These are phyloP conservation scores for Phialophora verrucosa DNA, from an alignment of 2,329 filamentous ascomycete genomes.

Conservation along the genomic window DNA sequence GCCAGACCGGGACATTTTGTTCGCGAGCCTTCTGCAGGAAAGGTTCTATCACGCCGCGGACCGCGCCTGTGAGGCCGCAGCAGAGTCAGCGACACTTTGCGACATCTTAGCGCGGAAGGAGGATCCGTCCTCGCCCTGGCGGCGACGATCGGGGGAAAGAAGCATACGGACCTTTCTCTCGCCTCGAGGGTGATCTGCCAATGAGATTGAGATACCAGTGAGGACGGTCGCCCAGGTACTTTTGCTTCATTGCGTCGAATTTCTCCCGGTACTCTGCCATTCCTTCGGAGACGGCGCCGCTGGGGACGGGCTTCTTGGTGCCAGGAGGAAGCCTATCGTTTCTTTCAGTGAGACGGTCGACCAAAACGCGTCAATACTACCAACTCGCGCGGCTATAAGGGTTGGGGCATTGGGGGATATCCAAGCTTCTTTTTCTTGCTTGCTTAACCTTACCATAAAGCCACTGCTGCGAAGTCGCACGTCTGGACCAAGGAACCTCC, in stretches of 20 bases:
- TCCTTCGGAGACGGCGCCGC: constrained; percentile 11
- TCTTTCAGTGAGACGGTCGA: neutral
- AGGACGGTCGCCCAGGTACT: constrained; percentile 23
- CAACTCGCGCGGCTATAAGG: neutral
- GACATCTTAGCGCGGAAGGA: neutral
- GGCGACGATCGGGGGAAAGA: neutral
- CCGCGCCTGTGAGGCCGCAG: constrained; percentile 19
- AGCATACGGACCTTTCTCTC: constrained; percentile 25
- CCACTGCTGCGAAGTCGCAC: constrained; percentile 28
- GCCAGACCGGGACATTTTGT: constrained; percentile 33
- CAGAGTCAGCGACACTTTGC: neutral
- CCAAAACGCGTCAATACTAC: neutral
- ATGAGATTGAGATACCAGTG: constrained; percentile 34
- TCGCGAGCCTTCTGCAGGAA: constrained; percentile 31
- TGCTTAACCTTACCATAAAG: constrained; percentile 26
- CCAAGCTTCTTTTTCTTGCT: neutral
- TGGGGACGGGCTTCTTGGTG: constrained; percentile 20
- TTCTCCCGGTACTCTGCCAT: constrained; percentile 24
- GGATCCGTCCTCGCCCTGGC: neutral
- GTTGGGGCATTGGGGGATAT: neutral
- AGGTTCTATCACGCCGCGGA: constrained; percentile 33
- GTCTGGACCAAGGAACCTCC: constrained; percentile 27
- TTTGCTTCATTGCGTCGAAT: constrained; percentile 25
- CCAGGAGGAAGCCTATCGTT: constrained; percentile 28
- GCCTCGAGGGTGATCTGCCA: constrained; percentile 20